Conservation (phyloP, 2,329 filamentous ascomycete genomes). For the Xylaria sp. region DNA sequence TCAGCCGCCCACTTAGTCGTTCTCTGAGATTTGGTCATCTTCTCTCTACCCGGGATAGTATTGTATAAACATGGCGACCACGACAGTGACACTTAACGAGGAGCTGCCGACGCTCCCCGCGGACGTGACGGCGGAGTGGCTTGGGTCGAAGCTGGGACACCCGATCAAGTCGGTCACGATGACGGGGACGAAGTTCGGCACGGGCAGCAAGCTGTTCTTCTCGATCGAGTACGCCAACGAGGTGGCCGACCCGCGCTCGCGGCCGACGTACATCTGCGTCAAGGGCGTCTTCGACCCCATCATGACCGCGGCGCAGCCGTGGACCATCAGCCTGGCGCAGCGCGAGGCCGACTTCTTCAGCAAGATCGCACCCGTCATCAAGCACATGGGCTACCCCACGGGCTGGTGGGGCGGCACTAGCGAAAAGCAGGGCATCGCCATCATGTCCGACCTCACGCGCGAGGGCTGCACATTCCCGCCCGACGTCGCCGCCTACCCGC, state of each 20-base stretch:
- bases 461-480: slow-evolving; percentile 41
- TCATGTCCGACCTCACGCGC: slow-evolving; percentile 41
- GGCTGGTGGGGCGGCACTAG: slow-evolving; percentile 42
- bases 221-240: slow-evolving; percentile 27
- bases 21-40: neutral
- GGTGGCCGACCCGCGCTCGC: slow-evolving; percentile 9
- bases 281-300: slow-evolving; percentile 44
- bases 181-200: slow-evolving; percentile 30
- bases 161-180: slow-evolving; percentile 29
- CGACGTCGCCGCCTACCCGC: slow-evolving; percentile 36
- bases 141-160: slow-evolving; percentile 33
- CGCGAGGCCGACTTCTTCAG: slow-evolving; percentile 44
- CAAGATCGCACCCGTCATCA: slow-evolving; percentile 38
- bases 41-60: neutral
- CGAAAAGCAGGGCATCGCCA: slow-evolving; percentile 41
- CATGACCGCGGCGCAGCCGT: slow-evolving; percentile 39
- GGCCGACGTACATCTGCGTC: slow-evolving; percentile 37
- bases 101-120: slow-evolving; percentile 30
- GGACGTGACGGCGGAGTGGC: slow-evolving; percentile 33
- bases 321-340: slow-evolving; percentile 35
- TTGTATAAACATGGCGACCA: slow-evolving; percentile 3
- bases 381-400: slow-evolving; percentile 39
- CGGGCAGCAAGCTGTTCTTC: slow-evolving; percentile 36
- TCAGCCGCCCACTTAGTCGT: neutral
- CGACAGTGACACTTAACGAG: slow-evolving; percentile 3